Evolutionary conservation across 208 protist genomes (phyloP).

Genomic region (Trypanosoma rangeli): DNA sequence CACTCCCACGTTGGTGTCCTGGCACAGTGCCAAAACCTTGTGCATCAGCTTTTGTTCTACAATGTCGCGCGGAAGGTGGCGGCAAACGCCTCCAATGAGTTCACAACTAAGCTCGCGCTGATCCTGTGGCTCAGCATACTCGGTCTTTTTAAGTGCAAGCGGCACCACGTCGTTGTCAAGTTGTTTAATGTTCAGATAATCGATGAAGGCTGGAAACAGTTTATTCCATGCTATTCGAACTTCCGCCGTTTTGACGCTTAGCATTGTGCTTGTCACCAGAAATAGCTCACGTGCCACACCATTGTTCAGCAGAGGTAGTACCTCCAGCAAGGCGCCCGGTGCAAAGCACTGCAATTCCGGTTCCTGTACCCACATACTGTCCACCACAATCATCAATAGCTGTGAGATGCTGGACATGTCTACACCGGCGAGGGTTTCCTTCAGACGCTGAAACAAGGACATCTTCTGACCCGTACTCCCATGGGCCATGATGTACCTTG

Average conservation of each 20-base stretch:
- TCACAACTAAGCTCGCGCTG: constrained; percentile 89
- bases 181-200: constrained; percentile 53
- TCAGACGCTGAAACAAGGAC: constrained; percentile 74
- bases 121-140: constrained; percentile 85
- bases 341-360: constrained; percentile 86
- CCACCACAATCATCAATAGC: constrained; percentile 73
- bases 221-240: constrained; percentile 81
- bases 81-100: constrained; percentile 73
- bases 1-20: constrained; percentile 90
- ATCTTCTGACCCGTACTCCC: constrained; percentile 87
- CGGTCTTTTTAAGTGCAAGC: constrained; percentile 76
- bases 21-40: constrained; percentile 82
- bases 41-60: constrained; percentile 69
- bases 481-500: constrained; percentile 89
- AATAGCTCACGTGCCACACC: constrained; percentile 60
- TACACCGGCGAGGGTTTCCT: constrained; percentile 55
- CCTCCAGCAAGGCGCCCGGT: constrained; percentile 54
- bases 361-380: constrained; percentile 89
- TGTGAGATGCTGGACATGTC: constrained; percentile 56
- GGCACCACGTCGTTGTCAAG: constrained; percentile 69
- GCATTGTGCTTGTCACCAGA: constrained; percentile 85
- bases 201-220: constrained; percentile 66
- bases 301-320: constrained; percentile 59
- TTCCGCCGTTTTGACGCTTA: constrained; percentile 76
- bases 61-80: constrained; percentile 47